Conservation (phyloP, 768 basidiomycete species). For the Psilocybe azurescens region DNA sequence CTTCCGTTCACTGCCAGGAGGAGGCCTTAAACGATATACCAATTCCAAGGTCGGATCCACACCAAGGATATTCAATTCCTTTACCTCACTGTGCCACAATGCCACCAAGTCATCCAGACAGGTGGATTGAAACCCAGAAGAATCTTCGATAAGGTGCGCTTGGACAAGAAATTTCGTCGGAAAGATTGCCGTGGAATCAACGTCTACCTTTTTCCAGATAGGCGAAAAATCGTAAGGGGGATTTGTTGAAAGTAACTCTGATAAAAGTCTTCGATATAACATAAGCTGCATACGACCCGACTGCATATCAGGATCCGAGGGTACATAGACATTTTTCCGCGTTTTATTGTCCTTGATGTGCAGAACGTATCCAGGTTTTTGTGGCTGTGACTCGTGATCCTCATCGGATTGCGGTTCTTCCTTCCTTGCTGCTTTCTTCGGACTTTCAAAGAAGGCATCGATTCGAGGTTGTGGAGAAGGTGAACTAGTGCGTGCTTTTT, state of each 20-base stretch:
- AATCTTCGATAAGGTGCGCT: constrained; percentile 35
- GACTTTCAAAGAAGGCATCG: constrained; percentile 20
- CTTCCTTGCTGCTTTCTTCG: constrained; percentile 9
- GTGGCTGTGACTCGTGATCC: background rate
- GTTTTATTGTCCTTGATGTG: constrained; percentile 76
- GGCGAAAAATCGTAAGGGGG: constrained; percentile 54
- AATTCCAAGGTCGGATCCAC: constrained; percentile 51
- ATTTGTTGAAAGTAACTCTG: constrained; percentile 48
- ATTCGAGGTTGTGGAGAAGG: constrained; percentile 14
- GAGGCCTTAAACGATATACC: constrained; percentile 53
- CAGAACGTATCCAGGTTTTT: constrained; percentile 34
- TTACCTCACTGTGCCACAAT: constrained; percentile 35
- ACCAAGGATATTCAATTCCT: constrained; percentile 30
- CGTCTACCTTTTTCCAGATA: constrained; percentile 54
- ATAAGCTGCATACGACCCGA: constrained; percentile 75
- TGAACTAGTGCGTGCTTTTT: constrained; percentile 11
- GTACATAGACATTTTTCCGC: constrained; percentile 52
- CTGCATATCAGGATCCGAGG: constrained; percentile 60
- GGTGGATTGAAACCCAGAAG: constrained; percentile 21
- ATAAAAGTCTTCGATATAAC: constrained; percentile 75
- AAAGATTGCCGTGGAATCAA: constrained; percentile 50
- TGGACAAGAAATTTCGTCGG: constrained; percentile 56
- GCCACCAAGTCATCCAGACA: constrained; percentile 46
- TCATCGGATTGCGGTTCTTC: background rate
- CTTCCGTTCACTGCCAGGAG: constrained; percentile 22